phyloP scores from a whole-genome alignment of 495 filamentous ascomycete genomes.

The Aspergillus asperescens region DNA sequence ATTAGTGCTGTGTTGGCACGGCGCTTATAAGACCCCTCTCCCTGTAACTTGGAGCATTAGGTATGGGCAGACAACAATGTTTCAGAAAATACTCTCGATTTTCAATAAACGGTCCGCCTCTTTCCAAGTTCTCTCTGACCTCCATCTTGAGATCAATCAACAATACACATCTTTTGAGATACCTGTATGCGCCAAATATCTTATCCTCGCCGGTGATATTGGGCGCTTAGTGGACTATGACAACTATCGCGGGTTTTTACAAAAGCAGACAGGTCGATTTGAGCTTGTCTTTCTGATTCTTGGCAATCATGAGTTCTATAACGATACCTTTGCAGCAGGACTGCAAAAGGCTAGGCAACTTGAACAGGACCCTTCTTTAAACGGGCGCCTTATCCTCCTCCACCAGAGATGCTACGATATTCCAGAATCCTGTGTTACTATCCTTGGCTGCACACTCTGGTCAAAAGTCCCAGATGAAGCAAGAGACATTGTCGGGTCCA shows the following conservation, averaged over 20 bases:
- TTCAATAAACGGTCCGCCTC: slow-evolving; percentile 14
- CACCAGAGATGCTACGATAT: slow-evolving; percentile 40
- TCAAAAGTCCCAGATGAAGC: slow-evolving; percentile 40
- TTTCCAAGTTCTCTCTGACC: slow-evolving; percentile 53
- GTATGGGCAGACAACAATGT: slow-evolving; percentile 9
- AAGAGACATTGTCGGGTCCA: slow-evolving; percentile 32
- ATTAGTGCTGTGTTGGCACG: not conserved
- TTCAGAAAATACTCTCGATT: slow-evolving; percentile 12
- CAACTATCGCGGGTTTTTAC: slow-evolving; percentile 46
- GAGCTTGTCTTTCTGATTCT: slow-evolving; percentile 47
- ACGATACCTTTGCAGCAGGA: slow-evolving; percentile 29
- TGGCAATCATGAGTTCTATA: slow-evolving; percentile 59
- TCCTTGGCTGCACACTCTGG: slow-evolving; percentile 56
- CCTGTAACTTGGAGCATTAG: not conserved
- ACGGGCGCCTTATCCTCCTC: slow-evolving; percentile 43
- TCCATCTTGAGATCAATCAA: slow-evolving; percentile 51
- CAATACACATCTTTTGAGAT: slow-evolving; percentile 48
- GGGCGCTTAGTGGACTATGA: slow-evolving; percentile 51
- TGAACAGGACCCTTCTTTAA: slow-evolving; percentile 39
- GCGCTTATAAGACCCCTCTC: not conserved
- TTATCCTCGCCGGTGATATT: slow-evolving; percentile 56
- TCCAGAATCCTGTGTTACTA: slow-evolving; percentile 33
- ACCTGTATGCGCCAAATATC: slow-evolving; percentile 40
- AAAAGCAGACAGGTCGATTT: slow-evolving; percentile 40
- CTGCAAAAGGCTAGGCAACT: slow-evolving; percentile 40